A percentile compares a stretch with the other conserved stretches of the same genome.
These are phyloP conservation scores for Lipomyces lipofer DNA, from an alignment of 805 yeast species.

Conservation along the genomic window DNA sequence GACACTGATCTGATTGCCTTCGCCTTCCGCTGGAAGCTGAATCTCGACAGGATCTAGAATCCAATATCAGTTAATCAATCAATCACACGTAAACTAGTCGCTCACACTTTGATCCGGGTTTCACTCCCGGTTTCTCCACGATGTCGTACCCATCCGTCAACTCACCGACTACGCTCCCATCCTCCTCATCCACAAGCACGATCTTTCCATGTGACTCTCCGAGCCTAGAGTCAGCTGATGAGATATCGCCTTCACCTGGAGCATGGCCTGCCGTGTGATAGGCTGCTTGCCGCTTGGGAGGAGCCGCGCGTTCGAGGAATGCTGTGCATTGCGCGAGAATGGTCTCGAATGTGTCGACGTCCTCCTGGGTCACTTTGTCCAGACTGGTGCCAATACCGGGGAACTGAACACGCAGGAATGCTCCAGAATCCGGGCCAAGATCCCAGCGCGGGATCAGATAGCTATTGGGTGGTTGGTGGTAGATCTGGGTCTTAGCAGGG, in stretches of 20 bases:
- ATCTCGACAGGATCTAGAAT: background rate
- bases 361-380: background rate
- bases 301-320: background rate
- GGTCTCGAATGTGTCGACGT: background rate
- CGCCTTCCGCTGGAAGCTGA: background rate
- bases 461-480: background rate
- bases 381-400: background rate
- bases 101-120: background rate
- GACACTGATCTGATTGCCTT: background rate
- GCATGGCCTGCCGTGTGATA: background rate
- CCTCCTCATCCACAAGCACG: background rate
- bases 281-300: background rate
- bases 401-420: background rate
- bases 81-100: background rate
- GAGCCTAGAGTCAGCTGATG: background rate
- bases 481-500: background rate
- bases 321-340: background rate
- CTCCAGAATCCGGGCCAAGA: background rate
- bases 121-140: background rate
- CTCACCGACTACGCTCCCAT: background rate
- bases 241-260: background rate
- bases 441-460: conserved; percentile 1
- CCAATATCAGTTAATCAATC: background rate
- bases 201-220: background rate
- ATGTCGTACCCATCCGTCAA: background rate